Conservation (phyloP, 108 stramenopile species). For the Asterionellopsis glacialis region DNA sequence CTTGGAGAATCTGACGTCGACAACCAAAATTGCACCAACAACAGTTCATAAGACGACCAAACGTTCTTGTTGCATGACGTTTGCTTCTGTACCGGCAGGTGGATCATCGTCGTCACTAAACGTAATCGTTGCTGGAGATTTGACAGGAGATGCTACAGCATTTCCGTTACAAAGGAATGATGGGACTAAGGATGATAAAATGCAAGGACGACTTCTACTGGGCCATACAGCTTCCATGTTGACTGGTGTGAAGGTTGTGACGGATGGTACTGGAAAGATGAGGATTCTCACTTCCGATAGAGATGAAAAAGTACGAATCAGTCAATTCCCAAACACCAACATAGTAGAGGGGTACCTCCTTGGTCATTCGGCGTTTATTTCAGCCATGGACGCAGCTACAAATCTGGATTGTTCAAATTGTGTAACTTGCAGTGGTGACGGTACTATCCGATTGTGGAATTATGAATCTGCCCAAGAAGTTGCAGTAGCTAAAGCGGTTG, state of each 20-base stretch:
- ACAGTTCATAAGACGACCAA: conserved; percentile 21
- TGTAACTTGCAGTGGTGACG: conserved; percentile 47
- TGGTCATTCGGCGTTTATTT: conserved; percentile 70
- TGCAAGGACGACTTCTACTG: conserved; percentile 37
- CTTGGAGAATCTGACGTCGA: conserved; percentile 1
- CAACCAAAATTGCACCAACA: conserved; percentile 12
- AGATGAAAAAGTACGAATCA: conserved; percentile 83
- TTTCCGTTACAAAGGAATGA: conserved; percentile 39
- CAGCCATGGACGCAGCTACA: conserved; percentile 34
- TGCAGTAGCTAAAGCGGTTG: conserved; percentile 7
- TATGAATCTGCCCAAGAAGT: conserved; percentile 31
- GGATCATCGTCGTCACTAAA: not conserved
- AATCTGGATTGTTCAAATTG: too few species aligned
- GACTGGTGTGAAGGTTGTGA: conserved; percentile 34
- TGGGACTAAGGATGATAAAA: not conserved
- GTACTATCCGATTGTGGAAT: conserved; percentile 71
- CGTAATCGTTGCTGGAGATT: conserved; percentile 63
- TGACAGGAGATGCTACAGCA: conserved; percentile 74
- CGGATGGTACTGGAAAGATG: conserved; percentile 1
- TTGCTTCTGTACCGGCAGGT: conserved; percentile 20
- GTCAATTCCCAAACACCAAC: conserved; percentile 61
- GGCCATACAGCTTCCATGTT: conserved; percentile 90
- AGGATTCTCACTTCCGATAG: conserved; percentile 72
- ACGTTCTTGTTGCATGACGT: conserved; percentile 44
- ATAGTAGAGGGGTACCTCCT: conserved; percentile 66